phyloP scores from a whole-genome alignment of 768 basidiomycete species.

The Russula foetens region DNA sequence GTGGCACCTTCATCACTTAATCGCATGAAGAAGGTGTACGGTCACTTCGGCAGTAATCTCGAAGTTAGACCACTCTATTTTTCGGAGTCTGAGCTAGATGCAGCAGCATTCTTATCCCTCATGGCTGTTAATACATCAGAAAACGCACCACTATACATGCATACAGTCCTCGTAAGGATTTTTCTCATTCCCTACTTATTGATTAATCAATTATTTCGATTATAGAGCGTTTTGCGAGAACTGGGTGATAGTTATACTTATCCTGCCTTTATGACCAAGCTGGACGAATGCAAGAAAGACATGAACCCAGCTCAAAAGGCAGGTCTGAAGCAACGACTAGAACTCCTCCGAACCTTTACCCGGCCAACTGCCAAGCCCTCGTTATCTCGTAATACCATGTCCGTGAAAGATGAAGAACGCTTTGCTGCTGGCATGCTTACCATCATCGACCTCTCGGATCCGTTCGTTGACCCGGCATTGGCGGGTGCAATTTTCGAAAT shows the following conservation, averaged over 20 bases:
- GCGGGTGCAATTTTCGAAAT: constrained; percentile 71
- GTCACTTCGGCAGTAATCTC: constrained; percentile 33
- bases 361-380: constrained; percentile 24
- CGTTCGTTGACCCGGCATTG: constrained; percentile 57
- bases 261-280: constrained; percentile 36
- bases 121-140: constrained; percentile 63
- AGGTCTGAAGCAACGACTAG: constrained; percentile 56
- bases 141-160: constrained; percentile 59
- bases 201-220: background rate
- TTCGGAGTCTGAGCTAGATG: constrained; percentile 54
- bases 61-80: constrained; percentile 48
- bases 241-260: constrained; percentile 55
- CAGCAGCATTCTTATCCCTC: constrained; percentile 61
- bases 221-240: constrained; percentile 53
- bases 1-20: constrained; percentile 54
- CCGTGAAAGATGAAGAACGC: constrained; percentile 23
- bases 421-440: constrained; percentile 54
- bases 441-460: constrained; percentile 64
- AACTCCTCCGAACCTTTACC: constrained; percentile 51
- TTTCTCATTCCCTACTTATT: background rate
- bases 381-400: background rate
- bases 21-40: constrained; percentile 52
- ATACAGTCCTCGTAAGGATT: constrained; percentile 54
- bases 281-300: constrained; percentile 39
- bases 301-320: constrained; percentile 51